Conservation (phyloP, 192 early-diverging fungal species). For the Thamnidium elegans region DNA sequence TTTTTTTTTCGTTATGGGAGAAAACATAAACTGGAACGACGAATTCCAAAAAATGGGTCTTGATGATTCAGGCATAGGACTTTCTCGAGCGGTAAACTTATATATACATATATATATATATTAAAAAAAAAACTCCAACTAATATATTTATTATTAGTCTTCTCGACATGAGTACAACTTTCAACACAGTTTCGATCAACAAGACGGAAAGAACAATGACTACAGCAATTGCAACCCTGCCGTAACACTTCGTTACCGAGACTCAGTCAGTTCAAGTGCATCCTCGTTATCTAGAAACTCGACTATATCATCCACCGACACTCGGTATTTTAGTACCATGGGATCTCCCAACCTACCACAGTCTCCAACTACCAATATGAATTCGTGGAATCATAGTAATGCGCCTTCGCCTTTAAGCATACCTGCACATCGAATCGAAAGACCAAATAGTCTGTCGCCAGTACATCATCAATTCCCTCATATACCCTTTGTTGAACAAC, state of each 20-base stretch:
- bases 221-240: too few relatives aligned
- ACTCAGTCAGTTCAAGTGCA: background rate
- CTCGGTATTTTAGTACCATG: background rate
- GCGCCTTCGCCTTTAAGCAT: background rate
- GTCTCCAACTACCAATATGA: background rate
- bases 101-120: too few relatives aligned
- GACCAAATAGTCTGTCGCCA: background rate
- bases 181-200: too few relatives aligned
- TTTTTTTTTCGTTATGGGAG: too few relatives aligned
- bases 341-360: background rate
- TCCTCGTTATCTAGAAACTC: background rate
- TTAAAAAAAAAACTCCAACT: too few relatives aligned
- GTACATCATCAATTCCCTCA: background rate
- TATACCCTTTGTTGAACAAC: background rate
- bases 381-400: background rate
- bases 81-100: too few relatives aligned
- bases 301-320: background rate
- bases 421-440: background rate
- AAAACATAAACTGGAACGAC: too few relatives aligned
- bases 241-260: background rate
- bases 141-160: too few relatives aligned
- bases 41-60: too few relatives aligned
- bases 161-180: too few relatives aligned
- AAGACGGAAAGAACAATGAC: too few relatives aligned
- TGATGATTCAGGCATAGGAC: too few relatives aligned